Evolutionary conservation across 768 basidiomycete genomes (phyloP).

Genomic region (Infundibulicybe gibba): DNA sequence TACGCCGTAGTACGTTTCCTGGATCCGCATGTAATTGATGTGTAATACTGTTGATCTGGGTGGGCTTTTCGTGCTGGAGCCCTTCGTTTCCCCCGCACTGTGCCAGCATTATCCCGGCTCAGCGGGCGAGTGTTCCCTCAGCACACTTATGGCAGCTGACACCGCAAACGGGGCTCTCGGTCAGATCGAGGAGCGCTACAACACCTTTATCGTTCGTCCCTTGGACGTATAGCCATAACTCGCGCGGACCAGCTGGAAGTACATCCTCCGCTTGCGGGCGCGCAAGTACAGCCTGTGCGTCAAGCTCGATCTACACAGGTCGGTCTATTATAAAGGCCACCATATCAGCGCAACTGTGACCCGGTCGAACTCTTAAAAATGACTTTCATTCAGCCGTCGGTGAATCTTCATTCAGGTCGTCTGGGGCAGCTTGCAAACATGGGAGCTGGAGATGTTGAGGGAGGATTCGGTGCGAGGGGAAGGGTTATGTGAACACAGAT

Average conservation of each 20-base stretch:
- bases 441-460: no score
- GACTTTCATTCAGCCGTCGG: no score
- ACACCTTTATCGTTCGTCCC: constrained; percentile 66
- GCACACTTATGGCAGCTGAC: constrained; percentile 58
- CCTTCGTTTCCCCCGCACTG: constrained; percentile 62
- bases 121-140: constrained; percentile 75
- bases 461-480: no score
- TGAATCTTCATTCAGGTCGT: no score
- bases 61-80: constrained; percentile 76
- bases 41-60: constrained; percentile 65
- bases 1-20: constrained; percentile 21
- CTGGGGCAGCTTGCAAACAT: no score
- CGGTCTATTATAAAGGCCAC: no score
- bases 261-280: constrained; percentile 70
- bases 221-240: constrained; percentile 65
- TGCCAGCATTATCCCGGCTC: constrained; percentile 65
- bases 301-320: constrained; percentile 75
- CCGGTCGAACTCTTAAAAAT: no score
- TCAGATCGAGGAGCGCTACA: constrained; percentile 76
- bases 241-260: constrained; percentile 72
- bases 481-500: no score
- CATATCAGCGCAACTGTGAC: no score
- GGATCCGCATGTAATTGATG: constrained; percentile 3
- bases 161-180: constrained; percentile 40
- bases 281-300: constrained; percentile 84